These are phyloP conservation scores for Trichoderma asperelloides DNA, from an alignment of 495 filamentous ascomycete species.

Conservation along the genomic window DNA sequence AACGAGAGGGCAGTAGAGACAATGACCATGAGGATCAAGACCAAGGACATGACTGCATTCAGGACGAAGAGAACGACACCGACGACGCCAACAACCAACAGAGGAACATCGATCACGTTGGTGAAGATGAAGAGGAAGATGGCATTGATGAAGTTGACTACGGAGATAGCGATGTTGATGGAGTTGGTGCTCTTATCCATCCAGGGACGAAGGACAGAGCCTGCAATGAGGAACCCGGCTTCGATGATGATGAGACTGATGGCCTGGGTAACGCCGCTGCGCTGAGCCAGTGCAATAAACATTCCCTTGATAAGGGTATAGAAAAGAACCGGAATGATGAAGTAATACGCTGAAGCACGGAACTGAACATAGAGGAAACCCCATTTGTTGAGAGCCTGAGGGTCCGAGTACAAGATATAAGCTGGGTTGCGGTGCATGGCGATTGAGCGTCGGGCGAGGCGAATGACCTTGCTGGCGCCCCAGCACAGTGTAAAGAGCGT, in stretches of 20 bases:
- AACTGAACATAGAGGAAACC: constrained; percentile 98
- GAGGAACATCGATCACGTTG: constrained; percentile 75
- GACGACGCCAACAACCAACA: constrained; percentile 83
- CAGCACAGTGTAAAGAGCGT: constrained; percentile 73
- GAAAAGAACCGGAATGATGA: constrained; percentile 71
- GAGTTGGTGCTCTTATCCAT: constrained; percentile 99
- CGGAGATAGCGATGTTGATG: constrained; percentile 90
- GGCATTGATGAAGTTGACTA: constrained; percentile 83
- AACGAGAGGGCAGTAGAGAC: constrained; percentile 75
- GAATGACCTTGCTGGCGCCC: constrained; percentile 83
- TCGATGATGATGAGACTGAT: constrained; percentile 82
- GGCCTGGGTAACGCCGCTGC: constrained; percentile 66
- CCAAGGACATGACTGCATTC: constrained; percentile 79
- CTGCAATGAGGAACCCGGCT: constrained; percentile 65
- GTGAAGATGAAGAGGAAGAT: constrained; percentile 81
- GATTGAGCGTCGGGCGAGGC: constrained; percentile 79
- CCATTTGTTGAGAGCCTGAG: constrained; percentile 91
- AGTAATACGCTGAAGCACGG: constrained; percentile 94
- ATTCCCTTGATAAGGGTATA: constrained; percentile 82
- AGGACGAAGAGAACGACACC: constrained; percentile 89
- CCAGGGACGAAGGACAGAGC: constrained; percentile 80
- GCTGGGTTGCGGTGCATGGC: constrained; percentile 92
- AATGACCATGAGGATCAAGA: constrained; percentile 81
- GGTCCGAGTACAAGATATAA: constrained; percentile 95
- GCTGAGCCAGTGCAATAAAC: constrained; percentile 82